Base-by-base conservation (phyloP, 768 basidiomycete genomes). In the Butyriboletus loyo region DNA sequence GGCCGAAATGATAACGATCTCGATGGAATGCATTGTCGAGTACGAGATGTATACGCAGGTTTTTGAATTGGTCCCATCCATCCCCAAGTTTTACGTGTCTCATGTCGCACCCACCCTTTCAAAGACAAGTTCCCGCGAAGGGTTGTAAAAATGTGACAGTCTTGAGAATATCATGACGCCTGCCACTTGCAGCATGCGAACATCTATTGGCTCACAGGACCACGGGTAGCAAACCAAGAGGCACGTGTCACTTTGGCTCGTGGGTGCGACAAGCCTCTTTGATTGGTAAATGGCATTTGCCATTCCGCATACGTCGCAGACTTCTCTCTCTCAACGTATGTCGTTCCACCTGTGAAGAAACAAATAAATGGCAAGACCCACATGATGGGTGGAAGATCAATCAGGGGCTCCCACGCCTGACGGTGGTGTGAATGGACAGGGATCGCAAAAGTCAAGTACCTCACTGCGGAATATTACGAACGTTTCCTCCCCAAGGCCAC, bases 401-500 rank as follows among this genome's bases (percentile, higher is more conserved):
- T 32, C 40, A 42, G 17, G 30, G 24, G 25, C 7, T 42, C 42
- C 37, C 36, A 34, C 42, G 53, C 28, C 46, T 2, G 27, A 50
- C 28, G 45, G 50, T 30, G 37, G 35, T 34, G 35, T 34, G 21
- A 50, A 50, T 13, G 42, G 31, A 42, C 52, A 27, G 22, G 27
- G 8, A 32, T 45, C 44, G 31, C n/a, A 11, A 39, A 42, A 38
- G 38, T 37, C 41, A 32, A 39, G 40, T 42, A 35, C 30, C 71
- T 84, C 13, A 79, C 85, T 14, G 65, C 74, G 24, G 74, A 72
- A 19, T 83, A 72, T 66, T 86, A 88, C 64, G 46, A 58, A 1
- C 53, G 65, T 2, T 87, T 85, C 61, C 69, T 87, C 22, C 86
- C 87, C 4, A 66, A 74, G 38, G 55, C 60, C 21, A 82, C 85